phyloP scores from a whole-genome alignment of 768 basidiomycete genomes.

The Tulasnella sp. region DNA sequence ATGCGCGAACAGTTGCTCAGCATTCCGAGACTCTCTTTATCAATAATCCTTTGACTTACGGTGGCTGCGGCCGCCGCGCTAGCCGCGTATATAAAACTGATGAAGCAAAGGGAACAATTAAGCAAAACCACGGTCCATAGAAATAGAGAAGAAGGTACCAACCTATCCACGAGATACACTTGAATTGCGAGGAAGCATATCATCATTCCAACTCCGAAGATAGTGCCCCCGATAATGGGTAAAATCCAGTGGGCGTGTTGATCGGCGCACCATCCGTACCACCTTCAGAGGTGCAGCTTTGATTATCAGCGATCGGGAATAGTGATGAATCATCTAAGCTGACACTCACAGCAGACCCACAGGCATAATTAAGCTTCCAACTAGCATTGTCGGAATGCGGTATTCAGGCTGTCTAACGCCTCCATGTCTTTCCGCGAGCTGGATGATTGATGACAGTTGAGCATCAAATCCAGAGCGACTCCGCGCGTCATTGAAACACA shows the following conservation, averaged over 20 bases:
- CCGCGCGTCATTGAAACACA: slow-evolving; percentile 22
- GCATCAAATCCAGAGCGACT: not conserved
- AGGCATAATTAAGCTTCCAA: slow-evolving; percentile 63
- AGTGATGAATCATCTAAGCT: not conserved
- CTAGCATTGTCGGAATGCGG: slow-evolving; percentile 64
- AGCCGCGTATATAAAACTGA: slow-evolving; percentile 54
- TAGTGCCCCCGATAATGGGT: slow-evolving; percentile 50
- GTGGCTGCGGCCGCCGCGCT: slow-evolving; percentile 57
- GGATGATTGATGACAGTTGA: not conserved
- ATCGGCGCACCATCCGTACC: slow-evolving; percentile 77
- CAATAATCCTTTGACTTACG: slow-evolving; percentile 32
- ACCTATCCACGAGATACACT: slow-evolving; percentile 37
- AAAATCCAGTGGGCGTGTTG: slow-evolving; percentile 63
- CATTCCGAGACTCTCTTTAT: not conserved
- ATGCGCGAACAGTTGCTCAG: not conserved
- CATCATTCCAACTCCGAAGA: slow-evolving; percentile 57
- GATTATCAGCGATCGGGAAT: slow-evolving; percentile 34
- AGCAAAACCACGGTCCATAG: not conserved
- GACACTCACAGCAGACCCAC: slow-evolving; percentile 39
- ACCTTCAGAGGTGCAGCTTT: slow-evolving; percentile 34
- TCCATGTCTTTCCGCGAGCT: slow-evolving; percentile 33
- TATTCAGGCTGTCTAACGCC: slow-evolving; percentile 67
- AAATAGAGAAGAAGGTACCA: not conserved
- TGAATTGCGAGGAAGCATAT: slow-evolving; percentile 47
- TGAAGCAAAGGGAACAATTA: not conserved